phyloP scores from a whole-genome alignment of 2,329 filamentous ascomycete species.

The Apiospora aurea region DNA sequence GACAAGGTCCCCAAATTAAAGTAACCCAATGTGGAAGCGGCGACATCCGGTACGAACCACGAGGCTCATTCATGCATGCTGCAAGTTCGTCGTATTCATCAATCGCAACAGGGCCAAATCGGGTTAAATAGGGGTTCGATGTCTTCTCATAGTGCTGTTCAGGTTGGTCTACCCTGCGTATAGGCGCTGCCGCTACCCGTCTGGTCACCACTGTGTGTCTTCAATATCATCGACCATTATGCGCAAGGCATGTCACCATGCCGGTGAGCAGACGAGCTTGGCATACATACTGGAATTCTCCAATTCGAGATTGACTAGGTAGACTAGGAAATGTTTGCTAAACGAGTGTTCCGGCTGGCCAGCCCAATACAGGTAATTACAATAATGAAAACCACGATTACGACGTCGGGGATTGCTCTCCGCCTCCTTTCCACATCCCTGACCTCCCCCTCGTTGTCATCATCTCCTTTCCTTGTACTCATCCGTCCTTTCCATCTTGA shows the following conservation, averaged over 20 bases:
- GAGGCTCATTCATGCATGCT: background rate
- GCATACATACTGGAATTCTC: background rate
- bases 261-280: background rate
- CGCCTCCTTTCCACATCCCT: background rate
- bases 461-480: too few species aligned
- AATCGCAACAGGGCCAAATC: background rate
- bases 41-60: background rate
- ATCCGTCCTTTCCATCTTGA: too few species aligned
- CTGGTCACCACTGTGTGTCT: background rate
- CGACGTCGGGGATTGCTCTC: too few species aligned
- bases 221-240: background rate
- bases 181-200: too few species aligned
- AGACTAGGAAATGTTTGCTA: background rate
- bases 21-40: background rate
- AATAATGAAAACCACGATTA: background rate
- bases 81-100: background rate
- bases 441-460: background rate
- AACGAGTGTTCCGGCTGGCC: background rate
- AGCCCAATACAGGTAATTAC: background rate
- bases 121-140: background rate
- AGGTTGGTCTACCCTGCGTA: background rate
- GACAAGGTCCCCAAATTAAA: background rate
- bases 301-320: background rate
- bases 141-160: background rate
- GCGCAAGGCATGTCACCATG: background rate